These are phyloP conservation scores for Tillandsia leiboldiana DNA, from an alignment of 176 grass and related monocot genomes.

Conservation along the genomic window DNA sequence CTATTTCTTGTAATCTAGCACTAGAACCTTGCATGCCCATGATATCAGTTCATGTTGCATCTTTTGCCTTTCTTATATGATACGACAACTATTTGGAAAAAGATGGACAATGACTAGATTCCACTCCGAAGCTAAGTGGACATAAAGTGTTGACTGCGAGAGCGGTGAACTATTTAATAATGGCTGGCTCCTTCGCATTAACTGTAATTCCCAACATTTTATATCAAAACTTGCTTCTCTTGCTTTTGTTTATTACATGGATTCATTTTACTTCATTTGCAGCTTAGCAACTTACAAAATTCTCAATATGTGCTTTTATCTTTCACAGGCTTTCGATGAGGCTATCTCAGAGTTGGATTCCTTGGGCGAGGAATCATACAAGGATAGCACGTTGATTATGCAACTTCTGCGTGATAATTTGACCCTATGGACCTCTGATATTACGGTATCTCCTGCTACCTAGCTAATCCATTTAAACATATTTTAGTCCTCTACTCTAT, in stretches of 20 bases:
- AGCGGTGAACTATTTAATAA: no score
- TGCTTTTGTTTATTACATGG: conserved; percentile 12
- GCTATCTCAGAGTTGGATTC: conserved; percentile 84
- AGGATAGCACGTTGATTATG: conserved; percentile 93
- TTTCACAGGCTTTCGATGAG: conserved; percentile 67
- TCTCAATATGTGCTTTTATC: background rate
- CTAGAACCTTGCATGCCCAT: no score
- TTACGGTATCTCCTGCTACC: conserved; percentile 39
- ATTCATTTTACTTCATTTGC: background rate
- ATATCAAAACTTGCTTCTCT: background rate
- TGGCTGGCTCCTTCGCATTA: no score
- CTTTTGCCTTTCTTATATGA: no score
- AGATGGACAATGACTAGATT: no score
- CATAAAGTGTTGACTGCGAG: no score
- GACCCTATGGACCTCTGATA: conserved; percentile 88
- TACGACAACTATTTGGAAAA: no score
- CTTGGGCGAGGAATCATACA: conserved; percentile 83
- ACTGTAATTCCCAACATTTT: no score
- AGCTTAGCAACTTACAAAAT: background rate
- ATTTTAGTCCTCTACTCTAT: background rate
- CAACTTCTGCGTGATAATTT: conserved; percentile 86
- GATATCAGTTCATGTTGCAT: no score
- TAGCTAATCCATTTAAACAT: background rate
- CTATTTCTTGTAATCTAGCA: no score
- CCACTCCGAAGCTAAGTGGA: no score